Base-by-base conservation (phyloP, 2,329 filamentous ascomycete genomes). In the Apiospora malaysiana region DNA sequence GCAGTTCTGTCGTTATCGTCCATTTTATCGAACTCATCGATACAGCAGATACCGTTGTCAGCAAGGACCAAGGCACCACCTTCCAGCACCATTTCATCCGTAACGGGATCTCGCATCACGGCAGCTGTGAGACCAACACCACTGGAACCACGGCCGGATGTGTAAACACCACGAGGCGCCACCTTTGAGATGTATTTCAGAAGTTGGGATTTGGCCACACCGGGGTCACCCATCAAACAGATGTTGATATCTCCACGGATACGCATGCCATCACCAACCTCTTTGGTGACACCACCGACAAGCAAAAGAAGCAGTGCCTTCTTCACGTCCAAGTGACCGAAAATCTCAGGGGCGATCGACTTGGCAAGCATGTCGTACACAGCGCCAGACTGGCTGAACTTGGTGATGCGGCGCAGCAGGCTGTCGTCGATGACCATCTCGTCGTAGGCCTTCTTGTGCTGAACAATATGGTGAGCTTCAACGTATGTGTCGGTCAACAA, bases 211-310 rank as follows among this genome's bases (percentile, higher is more conserved):
- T 99, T 99, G 84, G 96, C 96, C 79, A 99, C 96, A 94, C 96
- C 96, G 80, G 96, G 96, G 79, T 99, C 96, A 87, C 96, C 96
- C 96, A 99, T 99, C 78, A 99, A 85, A 81, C 96, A 98, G 73
- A 99, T 92, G 83, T 99, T 99, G 86, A 99, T 97, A 79, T 99
- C 96, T 77, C 96, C 96, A 87, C 96, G 94, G 80, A 99, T 99
- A 78, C 94, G 93, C 96, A 99, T 98, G 72, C 96, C 96, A 78
- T 99, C 96, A 69, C 94, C 94, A 89, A 98, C 97, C 78, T 96
- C 92, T 83, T 99, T 99, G 4, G 91, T 96, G 1, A 98, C 95
- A 84, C 96, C 96, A 73, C 96, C 96, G 75, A 99, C 97, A 45
- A 99, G 89, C 42, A 98, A 91, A 6, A 99, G 87, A n/a, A 99